These are phyloP conservation scores for Penicillium concentricum DNA, from an alignment of 2,329 filamentous ascomycete species.

Conservation along the genomic window DNA sequence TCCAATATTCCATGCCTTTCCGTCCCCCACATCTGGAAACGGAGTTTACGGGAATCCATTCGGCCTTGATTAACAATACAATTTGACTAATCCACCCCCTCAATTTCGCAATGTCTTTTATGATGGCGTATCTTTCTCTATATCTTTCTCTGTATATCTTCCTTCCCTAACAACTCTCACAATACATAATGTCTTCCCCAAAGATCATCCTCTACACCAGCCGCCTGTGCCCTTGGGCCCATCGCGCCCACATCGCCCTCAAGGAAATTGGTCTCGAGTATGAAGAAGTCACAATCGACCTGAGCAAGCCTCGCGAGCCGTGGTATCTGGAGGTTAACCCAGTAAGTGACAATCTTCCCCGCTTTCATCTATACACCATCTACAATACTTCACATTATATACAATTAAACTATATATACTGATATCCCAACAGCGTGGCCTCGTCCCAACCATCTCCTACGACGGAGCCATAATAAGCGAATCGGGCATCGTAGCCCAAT, in stretches of 20 bases:
- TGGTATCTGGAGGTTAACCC: slow-evolving; percentile 79
- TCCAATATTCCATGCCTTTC: background rate
- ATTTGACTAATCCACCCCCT: slow-evolving; percentile 28
- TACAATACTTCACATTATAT: background rate
- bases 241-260: slow-evolving; percentile 71
- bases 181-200: slow-evolving; percentile 31
- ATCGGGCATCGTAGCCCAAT: slow-evolving; percentile 67
- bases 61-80: slow-evolving; percentile 18
- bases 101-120: slow-evolving; percentile 17
- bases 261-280: slow-evolving; percentile 65
- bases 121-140: slow-evolving; percentile 12
- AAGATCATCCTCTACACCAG: slow-evolving; percentile 71
- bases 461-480: slow-evolving; percentile 71
- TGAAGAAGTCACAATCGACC: slow-evolving; percentile 71
- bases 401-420: slow-evolving; percentile 1
- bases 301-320: slow-evolving; percentile 64
- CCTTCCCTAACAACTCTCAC: background rate
- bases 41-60: slow-evolving; percentile 11
- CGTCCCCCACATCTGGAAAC: background rate
- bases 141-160: slow-evolving; percentile 3
- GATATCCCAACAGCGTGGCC: slow-evolving; percentile 54
- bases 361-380: background rate
- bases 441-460: slow-evolving; percentile 70
- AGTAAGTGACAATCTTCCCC: slow-evolving; percentile 32
- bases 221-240: slow-evolving; percentile 69